Percentiles rank a stretch among this genome's conserved stretches.
Evolutionary conservation across 495 filamentous ascomycete genomes (phyloP).

Genomic region (Cercophora newfieldiana): DNA sequence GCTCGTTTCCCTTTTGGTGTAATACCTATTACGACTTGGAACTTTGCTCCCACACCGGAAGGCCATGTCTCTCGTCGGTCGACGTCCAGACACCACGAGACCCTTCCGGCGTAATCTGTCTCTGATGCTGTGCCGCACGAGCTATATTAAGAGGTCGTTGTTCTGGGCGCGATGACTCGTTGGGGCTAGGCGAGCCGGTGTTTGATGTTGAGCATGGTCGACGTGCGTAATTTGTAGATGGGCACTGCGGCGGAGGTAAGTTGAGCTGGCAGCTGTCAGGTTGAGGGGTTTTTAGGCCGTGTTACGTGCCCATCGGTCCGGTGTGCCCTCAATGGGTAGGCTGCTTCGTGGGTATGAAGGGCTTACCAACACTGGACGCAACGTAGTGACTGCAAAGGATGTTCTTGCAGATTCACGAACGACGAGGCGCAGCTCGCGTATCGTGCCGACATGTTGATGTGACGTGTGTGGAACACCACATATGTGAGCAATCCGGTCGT

Average conservation of each 20-base stretch:
- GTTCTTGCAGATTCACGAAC: not conserved
- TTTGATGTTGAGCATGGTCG: not conserved
- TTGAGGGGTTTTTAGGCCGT: not conserved
- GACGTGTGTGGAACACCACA: not conserved
- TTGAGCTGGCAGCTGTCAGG: not conserved
- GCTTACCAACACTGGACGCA: not conserved
- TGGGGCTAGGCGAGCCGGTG: not conserved
- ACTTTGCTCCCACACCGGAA: not conserved
- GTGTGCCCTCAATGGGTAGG: not conserved
- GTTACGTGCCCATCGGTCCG: not conserved
- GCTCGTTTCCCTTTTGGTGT: too few relatives aligned
- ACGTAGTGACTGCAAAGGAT: not conserved
- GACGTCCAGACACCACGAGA: not conserved
- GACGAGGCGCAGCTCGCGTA: not conserved
- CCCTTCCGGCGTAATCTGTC: not conserved
- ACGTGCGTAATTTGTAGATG: not conserved
- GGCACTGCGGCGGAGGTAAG: not conserved
- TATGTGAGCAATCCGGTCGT: not conserved
- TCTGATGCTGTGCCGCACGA: not conserved
- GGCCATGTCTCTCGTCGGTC: not conserved
- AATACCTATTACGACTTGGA: too few relatives aligned
- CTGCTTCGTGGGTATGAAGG: not conserved
- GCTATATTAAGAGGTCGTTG: not conserved
- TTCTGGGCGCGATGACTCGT: too few relatives aligned
- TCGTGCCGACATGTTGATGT: not conserved